Conservation (phyloP, 768 basidiomycete genomes). For the Phylloporus sp. region DNA sequence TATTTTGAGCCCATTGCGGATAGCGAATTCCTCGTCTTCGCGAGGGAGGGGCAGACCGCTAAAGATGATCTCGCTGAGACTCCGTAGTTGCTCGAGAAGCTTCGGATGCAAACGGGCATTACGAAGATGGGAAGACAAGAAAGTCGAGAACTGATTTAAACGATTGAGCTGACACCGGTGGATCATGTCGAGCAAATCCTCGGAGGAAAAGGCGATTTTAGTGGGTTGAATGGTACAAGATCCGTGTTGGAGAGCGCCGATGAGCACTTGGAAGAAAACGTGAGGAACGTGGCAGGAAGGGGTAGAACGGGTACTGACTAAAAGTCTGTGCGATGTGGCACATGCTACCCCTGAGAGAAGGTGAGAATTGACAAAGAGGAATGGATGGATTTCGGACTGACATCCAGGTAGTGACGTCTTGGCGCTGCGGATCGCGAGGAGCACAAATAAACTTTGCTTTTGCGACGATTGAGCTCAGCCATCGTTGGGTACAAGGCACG, state of each 20-base stretch:
- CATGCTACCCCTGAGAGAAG: conserved; percentile 65
- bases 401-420: conserved; percentile 73
- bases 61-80: conserved; percentile 61
- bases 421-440: conserved; percentile 46
- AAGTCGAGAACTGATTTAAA: conserved; percentile 68
- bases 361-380: conserved; percentile 25
- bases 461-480: conserved; percentile 56
- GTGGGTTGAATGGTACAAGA: conserved; percentile 71
- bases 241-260: conserved; percentile 68
- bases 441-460: conserved; percentile 53
- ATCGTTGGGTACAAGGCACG: conserved; percentile 63
- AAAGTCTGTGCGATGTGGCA: conserved; percentile 76
- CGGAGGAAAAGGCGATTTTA: conserved; percentile 55
- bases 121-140: conserved; percentile 60
- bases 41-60: conserved; percentile 57
- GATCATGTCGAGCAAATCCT: conserved; percentile 71
- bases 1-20: conserved; percentile 56
- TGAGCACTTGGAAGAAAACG: conserved; percentile 42
- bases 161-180: conserved; percentile 63
- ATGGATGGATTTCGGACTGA: conserved; percentile 39
- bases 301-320: conserved; percentile 44
- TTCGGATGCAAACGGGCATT: conserved; percentile 55
- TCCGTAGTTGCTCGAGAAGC: conserved; percentile 50
- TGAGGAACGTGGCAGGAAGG: conserved; percentile 20
- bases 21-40: conserved; percentile 72